Evolutionary conservation across 805 yeast genomes (phyloP), one percentile per base, ranked within the genome.

Genomic region (Cyberlindnera japonica): DNA sequence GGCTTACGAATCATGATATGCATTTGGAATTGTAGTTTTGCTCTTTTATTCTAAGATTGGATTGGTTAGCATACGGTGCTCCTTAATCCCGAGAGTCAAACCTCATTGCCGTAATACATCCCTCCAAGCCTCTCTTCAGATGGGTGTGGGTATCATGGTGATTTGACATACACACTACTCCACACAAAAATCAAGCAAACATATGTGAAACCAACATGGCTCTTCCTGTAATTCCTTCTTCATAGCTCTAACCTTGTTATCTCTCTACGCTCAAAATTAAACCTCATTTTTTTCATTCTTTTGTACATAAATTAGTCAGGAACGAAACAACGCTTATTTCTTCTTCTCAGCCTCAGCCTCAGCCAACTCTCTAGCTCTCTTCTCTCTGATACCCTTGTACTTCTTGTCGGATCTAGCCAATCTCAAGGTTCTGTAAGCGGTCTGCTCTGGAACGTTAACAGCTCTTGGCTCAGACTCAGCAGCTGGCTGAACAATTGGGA

Each of bases 341-440:
- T 90, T 90, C 91, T 90, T 90, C 67, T 89, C 96, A 76, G 95
- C 95, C 79, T 90, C 99, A 71, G 97, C 98, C 77, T 88, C 98
- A 71, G 96, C 97, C 78, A 79, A 80, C 59, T 90, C 97, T 68
- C 71, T 81, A 65, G 95, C 95, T 77, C 96, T 85, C 95, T 91
- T 93, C 69, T 82, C 98, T 77, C 95, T 89, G 76, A 79, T 77
- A 80, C 99, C 99, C 71, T 72, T 77, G 84, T 78, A 84, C 74
- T 79, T 88, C 81, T 91, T 88, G 63, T 85, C 86, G 59, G 95
- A 82, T 80, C 93, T 86, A 55, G 98, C 98, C 64, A 77, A 72
- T 77, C 98, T 87, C 70, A 93, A 85, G 64, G 97, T 89, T 72
- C 83, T 79, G 95, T 64, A 91, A 67, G 99, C 98, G 67, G 74